phyloP scores from a whole-genome alignment of 108 stramenopile genomes.

The Pseudonitzschia delicatissima region DNA sequence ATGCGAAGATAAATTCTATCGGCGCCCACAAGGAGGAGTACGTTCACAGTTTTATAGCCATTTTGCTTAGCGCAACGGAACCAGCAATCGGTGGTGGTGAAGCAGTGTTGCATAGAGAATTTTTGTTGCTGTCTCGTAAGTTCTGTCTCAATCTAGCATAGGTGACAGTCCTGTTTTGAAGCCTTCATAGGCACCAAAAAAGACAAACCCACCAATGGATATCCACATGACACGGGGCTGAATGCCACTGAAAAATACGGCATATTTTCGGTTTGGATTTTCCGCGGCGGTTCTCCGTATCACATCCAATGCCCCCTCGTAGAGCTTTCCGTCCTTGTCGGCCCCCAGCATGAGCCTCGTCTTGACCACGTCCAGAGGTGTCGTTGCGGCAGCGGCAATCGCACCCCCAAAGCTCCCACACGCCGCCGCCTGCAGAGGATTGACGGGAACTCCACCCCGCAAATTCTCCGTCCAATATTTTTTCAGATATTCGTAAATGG shows the following conservation, averaged over 20 bases:
- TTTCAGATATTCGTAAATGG: constrained; percentile 79
- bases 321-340: constrained; percentile 66
- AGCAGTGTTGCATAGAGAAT: no score
- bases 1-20: no score
- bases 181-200: constrained; percentile 96
- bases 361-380: constrained; percentile 90
- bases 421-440: constrained; percentile 69
- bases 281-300: constrained; percentile 44
- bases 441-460: constrained; percentile 42
- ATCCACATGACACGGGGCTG: constrained; percentile 97
- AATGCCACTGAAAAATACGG: constrained; percentile 78
- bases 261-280: constrained; percentile 30
- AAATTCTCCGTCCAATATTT: constrained; percentile 39
- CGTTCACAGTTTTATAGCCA: no score
- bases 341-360: constrained; percentile 85
- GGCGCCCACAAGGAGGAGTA: no score
- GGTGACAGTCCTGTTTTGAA: constrained; percentile 26
- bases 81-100: no score
- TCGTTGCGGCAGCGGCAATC: constrained; percentile 83
- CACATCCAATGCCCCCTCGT: constrained; percentile 62
- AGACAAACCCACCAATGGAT: constrained; percentile 97
- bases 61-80: no score
- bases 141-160: constrained; percentile 16
- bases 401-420: constrained; percentile 83
- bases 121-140: no score